These are phyloP conservation scores for Aspergillus latus DNA, from an alignment of 2,329 filamentous ascomycete species.

Conservation along the genomic window DNA sequence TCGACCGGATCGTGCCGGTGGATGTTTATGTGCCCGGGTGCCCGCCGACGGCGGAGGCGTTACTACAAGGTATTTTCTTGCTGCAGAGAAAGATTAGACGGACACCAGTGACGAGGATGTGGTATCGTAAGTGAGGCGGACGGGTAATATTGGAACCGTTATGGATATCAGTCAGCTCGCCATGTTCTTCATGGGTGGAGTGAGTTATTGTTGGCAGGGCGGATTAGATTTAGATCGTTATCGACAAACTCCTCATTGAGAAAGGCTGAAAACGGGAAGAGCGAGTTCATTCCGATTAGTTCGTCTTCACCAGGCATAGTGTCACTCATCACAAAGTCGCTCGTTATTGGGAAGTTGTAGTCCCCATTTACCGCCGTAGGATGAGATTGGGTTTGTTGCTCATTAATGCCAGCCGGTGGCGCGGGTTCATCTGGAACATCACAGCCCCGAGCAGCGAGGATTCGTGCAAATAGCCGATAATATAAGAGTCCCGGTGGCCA, in stretches of 20 bases:
- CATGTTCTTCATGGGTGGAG: neutral
- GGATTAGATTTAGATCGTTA: neutral
- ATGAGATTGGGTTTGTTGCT: neutral
- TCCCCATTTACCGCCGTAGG: neutral
- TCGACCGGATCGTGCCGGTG: conserved; percentile 78
- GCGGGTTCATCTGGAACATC: neutral
- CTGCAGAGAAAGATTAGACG: conserved; percentile 72
- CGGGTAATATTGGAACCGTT: no score
- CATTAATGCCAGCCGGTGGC: no score
- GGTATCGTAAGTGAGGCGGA: conserved; percentile 41
- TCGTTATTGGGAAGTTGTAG: no score
- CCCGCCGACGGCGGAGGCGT: conserved; percentile 54
- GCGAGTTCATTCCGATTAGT: neutral
- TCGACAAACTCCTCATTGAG: conserved; percentile 1
- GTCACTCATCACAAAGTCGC: neutral
- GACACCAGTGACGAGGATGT: conserved; percentile 52
- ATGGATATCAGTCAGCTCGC: neutral
- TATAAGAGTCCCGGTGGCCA: conserved; percentile 9
- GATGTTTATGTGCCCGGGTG: conserved; percentile 81
- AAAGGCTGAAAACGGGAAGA: conserved; percentile 1
- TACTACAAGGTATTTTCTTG: conserved; percentile 67
- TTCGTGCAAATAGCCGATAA: conserved; percentile 8
- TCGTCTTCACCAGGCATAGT: neutral
- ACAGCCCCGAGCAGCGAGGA: conserved; percentile 5
- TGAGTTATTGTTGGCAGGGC: neutral